Evolutionary conservation across 805 yeast species (phyloP).

Genomic region (Saturnispora hagleri): DNA sequence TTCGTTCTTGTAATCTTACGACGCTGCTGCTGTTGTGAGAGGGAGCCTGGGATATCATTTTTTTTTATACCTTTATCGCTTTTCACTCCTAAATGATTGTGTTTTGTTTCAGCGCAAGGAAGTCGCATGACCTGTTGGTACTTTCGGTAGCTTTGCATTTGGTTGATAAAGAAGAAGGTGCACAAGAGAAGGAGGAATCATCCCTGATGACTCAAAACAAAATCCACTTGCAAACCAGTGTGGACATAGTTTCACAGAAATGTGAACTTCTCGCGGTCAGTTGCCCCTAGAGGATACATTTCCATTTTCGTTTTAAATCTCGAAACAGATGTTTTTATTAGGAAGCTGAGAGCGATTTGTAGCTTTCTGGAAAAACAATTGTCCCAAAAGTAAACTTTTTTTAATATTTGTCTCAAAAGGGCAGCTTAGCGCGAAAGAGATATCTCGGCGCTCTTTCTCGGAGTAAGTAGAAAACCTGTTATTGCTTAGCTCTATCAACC

Average conservation of each 20-base stretch:
- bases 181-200: slow-evolving; percentile 2
- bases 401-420: background rate
- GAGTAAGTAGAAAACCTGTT: background rate
- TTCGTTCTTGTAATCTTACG: slow-evolving; percentile 28
- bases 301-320: background rate
- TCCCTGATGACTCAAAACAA: slow-evolving; percentile 4
- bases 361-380: background rate
- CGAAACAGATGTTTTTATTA: background rate
- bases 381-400: background rate
- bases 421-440: background rate
- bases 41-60: background rate
- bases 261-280: background rate
- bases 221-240: background rate
- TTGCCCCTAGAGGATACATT: background rate
- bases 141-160: slow-evolving; percentile 6
- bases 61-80: slow-evolving; percentile 6
- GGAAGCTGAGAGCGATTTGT: background rate
- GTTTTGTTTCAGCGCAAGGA: background rate
- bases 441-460: background rate
- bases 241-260: background rate
- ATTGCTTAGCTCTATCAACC: background rate
- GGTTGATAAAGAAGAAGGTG: background rate
- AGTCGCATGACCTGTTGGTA: slow-evolving; percentile 7
- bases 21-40: background rate
- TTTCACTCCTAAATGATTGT: background rate